phyloP scores from a whole-genome alignment of 352 stramenopile species.

The Phytophthora pini region DNA sequence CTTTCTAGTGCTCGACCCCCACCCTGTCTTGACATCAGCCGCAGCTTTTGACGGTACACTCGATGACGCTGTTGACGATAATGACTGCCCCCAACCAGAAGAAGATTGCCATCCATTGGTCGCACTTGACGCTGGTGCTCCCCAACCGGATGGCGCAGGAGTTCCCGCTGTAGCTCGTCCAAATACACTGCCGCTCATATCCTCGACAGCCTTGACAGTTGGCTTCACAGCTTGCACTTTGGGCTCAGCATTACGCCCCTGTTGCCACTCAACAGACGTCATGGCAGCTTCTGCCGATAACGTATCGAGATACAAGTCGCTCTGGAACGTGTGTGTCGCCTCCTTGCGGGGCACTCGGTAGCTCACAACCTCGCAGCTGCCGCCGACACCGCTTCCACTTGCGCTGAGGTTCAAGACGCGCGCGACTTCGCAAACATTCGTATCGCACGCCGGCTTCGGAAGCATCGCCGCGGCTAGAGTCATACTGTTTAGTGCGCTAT shows the following conservation, averaged over 20 bases:
- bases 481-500: conserved; percentile 56
- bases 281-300: conserved; percentile 45
- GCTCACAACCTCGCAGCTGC: conserved; percentile 67
- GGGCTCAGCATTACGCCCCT: conserved; percentile 51
- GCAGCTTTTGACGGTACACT: conserved; percentile 34
- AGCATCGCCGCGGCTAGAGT: conserved; percentile 64
- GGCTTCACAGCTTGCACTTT: conserved; percentile 45
- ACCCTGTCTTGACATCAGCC: conserved; percentile 34
- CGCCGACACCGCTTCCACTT: conserved; percentile 35
- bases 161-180: conserved; percentile 8
- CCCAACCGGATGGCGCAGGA: conserved; percentile 29
- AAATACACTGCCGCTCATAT: conserved; percentile 45
- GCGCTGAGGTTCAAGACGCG: conserved; percentile 67
- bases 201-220: conserved; percentile 27
- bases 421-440: conserved; percentile 64
- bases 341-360: conserved; percentile 76
- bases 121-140: conserved; percentile 7
- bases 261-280: conserved; percentile 48
- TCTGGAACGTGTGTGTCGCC: conserved; percentile 67
- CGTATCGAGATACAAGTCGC: conserved; percentile 79
- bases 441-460: conserved; percentile 62
- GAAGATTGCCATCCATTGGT: conserved; percentile 31
- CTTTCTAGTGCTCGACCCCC: conserved; percentile 38
- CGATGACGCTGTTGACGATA: conserved; percentile 43
- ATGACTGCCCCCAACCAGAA: conserved; percentile 33